These are phyloP conservation scores for Moesziomyces globuligerus DNA, from an alignment of 1,284 basidiomycete species.

Conservation along the genomic window DNA sequence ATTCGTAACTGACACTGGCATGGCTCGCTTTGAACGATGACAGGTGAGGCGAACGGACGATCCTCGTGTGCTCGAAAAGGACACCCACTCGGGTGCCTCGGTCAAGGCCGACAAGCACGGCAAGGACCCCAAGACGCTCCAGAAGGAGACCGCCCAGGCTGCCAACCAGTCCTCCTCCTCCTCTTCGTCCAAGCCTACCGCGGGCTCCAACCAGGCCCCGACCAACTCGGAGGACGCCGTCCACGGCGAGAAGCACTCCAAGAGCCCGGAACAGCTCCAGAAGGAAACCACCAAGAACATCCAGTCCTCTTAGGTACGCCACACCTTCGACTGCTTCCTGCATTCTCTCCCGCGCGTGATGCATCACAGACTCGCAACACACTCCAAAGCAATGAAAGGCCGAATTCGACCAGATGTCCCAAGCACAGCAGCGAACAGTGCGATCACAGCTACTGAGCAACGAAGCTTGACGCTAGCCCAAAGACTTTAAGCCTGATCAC, in stretches of 20 bases:
- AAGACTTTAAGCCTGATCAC: not conserved
- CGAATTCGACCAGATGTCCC: too few relatives aligned
- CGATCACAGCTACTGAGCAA: too few relatives aligned
- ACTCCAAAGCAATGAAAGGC: too few relatives aligned
- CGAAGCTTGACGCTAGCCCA: too few relatives aligned
- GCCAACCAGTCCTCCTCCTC: conserved; percentile 11
- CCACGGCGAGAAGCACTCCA: conserved; percentile 48
- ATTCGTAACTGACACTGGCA: too few relatives aligned
- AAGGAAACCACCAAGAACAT: conserved; percentile 44
- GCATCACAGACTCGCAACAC: too few relatives aligned
- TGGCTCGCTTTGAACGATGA: not conserved
- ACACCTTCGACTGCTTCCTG: too few relatives aligned
- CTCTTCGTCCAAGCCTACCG: not conserved
- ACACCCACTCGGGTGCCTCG: conserved; percentile 46
- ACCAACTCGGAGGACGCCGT: conserved; percentile 53
- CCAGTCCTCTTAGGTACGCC: conserved; percentile 8
- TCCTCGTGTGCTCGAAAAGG: conserved; percentile 29
- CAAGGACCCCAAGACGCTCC: conserved; percentile 48
- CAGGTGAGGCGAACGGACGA: conserved; percentile 42
- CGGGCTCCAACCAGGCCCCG: conserved; percentile 14
- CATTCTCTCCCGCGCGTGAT: too few relatives aligned
- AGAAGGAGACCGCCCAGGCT: conserved; percentile 29
- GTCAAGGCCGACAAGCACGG: conserved; percentile 50
- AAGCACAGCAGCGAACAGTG: too few relatives aligned
- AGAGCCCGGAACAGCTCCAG: conserved; percentile 44